Evolutionary conservation across 2,329 filamentous ascomycete genomes (phyloP), one percentile per base, ranked within the genome.

Genomic region (Sporothrix sp.): DNA sequence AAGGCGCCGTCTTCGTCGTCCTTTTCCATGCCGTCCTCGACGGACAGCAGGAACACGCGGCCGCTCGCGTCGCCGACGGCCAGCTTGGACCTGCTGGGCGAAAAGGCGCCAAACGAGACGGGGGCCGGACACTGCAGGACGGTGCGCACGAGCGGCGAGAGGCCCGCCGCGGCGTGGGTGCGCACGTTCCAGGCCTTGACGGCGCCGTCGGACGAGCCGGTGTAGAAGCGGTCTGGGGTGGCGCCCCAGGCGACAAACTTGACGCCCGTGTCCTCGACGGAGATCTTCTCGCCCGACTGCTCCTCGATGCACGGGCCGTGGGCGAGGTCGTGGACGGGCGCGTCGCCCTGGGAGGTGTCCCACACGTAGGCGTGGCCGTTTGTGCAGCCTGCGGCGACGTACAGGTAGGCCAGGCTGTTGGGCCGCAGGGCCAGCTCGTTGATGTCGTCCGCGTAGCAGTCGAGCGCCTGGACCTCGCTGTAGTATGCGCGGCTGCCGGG

Each of bases 161-260:
- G 21, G n/a, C 16, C 4, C 2, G 53, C 25, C 5, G 2, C 18
- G n/a, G 20, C 11, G n/a, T 38, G 59, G 39, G 68, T 67, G 9
- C 75, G 72, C 8, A 83, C 64, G 54, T 82, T 78, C 80, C 80
- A 84, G 2, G 78, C 76, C 53, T 79, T 82, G 14, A 84, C 69
- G 0, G 75, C 68, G 1, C 80, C 80, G 54, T 84, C 80, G 1
- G 79, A 82, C 0, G 76, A 78, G 1, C 79, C 80, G 0, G 79
- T 82, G 56, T 83, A 84, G 38, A 84, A 71, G 0, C 79, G 70
- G 50, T 80, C 75, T 0, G 68, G 61, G 0, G 72, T 75, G 14
- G 67, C 71, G 1, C 77, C 79, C 80, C 79, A 84, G 4, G 78
- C 73, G 0, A 73, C 74, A 56, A 84, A 82, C 58, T 82, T 82